phyloP scores from a whole-genome alignment of 768 basidiomycete species.

The Lentinus brumalis region DNA sequence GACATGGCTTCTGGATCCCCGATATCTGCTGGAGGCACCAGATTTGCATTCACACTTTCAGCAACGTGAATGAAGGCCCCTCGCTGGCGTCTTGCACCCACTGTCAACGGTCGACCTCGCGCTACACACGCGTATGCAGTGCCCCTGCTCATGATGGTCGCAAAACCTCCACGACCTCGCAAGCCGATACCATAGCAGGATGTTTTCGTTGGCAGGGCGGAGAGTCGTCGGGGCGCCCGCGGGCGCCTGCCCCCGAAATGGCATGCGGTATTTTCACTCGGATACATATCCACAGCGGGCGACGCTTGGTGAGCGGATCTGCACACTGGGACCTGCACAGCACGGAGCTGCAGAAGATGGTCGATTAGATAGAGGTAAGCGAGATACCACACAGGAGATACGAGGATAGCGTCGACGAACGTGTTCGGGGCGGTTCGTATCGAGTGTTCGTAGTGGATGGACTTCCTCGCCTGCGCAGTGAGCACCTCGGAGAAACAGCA shows the following conservation, averaged over 20 bases:
- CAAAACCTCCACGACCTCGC: neutral
- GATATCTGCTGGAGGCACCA: too few relatives aligned
- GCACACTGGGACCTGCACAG: slow-evolving; percentile 4
- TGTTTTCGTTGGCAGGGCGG: slow-evolving; percentile 4
- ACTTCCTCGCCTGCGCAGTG: too few relatives aligned
- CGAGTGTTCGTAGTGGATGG: too few relatives aligned
- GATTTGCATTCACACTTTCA: too few relatives aligned
- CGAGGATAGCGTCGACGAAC: slow-evolving; percentile 4
- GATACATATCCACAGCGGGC: neutral
- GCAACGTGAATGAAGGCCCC: too few relatives aligned
- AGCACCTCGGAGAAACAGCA: too few relatives aligned
- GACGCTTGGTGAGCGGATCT: neutral
- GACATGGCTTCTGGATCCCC: too few relatives aligned
- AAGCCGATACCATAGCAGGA: neutral
- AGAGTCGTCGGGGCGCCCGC: slow-evolving; percentile 14
- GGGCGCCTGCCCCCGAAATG: neutral
- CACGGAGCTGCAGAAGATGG: neutral
- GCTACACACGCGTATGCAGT: too few relatives aligned
- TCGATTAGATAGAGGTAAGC: neutral
- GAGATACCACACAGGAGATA: neutral
- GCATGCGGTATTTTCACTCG: neutral
- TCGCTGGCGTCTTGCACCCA: too few relatives aligned
- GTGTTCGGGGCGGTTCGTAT: neutral
- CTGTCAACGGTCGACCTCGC: too few relatives aligned
- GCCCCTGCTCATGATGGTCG: too few relatives aligned